These are phyloP conservation scores for Suhomyces wounanorum DNA, from an alignment of 1,139 yeast genomes.

Conservation along the genomic window DNA sequence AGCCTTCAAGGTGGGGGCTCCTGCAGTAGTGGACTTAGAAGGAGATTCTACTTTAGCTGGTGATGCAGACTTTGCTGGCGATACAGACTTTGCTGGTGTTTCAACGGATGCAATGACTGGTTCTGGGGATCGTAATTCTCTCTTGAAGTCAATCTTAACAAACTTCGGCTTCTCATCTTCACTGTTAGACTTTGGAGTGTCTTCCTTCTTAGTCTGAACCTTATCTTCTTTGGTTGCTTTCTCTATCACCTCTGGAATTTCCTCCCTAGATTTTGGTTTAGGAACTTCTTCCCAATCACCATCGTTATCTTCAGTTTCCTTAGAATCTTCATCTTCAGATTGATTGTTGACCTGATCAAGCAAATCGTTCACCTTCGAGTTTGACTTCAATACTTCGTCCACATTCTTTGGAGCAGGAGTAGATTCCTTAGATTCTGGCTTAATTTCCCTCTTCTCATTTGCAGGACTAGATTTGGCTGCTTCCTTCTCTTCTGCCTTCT, in stretches of 20 bases:
- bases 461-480: conserved; percentile 11
- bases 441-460: conserved; percentile 12
- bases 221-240: conserved; percentile 16
- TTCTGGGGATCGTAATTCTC: not conserved
- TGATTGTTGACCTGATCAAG: conserved; percentile 42
- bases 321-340: conserved; percentile 44
- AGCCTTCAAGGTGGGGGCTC: conserved; percentile 64
- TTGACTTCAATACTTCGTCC: conserved; percentile 45
- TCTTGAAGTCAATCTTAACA: conserved; percentile 14
- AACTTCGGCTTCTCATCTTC: conserved; percentile 10
- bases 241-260: conserved; percentile 10
- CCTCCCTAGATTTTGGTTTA: conserved; percentile 27
- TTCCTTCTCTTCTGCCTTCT: conserved; percentile 22
- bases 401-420: conserved; percentile 27
- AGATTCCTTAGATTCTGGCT: conserved; percentile 12
- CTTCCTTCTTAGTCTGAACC: conserved; percentile 19
- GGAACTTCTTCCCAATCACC: conserved; percentile 48
- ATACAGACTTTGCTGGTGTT: conserved; percentile 11
- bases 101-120: not conserved
- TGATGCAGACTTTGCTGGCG: conserved; percentile 12
- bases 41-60: conserved; percentile 10
- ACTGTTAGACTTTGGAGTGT: not conserved
- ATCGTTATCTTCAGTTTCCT: conserved; percentile 26
- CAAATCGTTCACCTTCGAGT: conserved; percentile 39
- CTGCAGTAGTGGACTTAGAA: conserved; percentile 25